A percentile compares a stretch with the other conserved stretches of the same genome.
Evolutionary conservation across 2,329 filamentous ascomycete genomes (phyloP).

Genomic region (Fusarium praegraminearum): DNA sequence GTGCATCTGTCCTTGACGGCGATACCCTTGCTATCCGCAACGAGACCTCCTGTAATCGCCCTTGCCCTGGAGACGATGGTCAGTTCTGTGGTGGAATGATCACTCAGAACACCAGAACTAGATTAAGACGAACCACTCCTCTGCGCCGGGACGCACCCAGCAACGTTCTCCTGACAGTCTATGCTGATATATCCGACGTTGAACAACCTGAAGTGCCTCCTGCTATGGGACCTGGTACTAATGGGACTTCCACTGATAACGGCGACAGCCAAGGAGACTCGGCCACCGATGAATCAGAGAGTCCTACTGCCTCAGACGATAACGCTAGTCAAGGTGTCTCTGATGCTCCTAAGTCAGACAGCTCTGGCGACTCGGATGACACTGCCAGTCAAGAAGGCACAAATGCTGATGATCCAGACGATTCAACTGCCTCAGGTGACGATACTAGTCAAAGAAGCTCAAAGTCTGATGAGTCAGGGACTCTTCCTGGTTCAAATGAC

Average conservation of each 20-base stretch:
- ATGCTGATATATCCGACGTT: constrained; percentile 53
- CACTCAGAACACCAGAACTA: constrained; percentile 11
- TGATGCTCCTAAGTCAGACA: not conserved
- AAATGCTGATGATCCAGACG: not conserved
- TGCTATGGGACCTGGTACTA: constrained; percentile 43
- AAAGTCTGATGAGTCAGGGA: not conserved
- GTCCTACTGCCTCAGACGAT: not conserved
- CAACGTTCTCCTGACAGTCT: constrained; percentile 58
- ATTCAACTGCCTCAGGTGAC: not conserved
- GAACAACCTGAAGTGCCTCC: constrained; percentile 52
- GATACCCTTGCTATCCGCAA: constrained; percentile 53
- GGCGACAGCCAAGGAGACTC: not conserved
- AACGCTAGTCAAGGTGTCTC: too few species aligned
- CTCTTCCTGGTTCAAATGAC: not conserved
- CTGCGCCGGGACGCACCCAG: constrained; percentile 47
- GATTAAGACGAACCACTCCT: constrained; percentile 21
- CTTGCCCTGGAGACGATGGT: constrained; percentile 57
- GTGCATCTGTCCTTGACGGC: constrained; percentile 56
- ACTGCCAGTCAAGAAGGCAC: not conserved
- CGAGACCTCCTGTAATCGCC: constrained; percentile 50
- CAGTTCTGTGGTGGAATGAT: constrained; percentile 59
- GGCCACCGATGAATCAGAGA: not conserved
- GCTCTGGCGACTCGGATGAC: not conserved
- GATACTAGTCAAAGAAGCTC: not conserved
- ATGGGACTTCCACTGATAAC: not conserved